phyloP scores from a whole-genome alignment of 2,329 filamentous ascomycete genomes.

The Colletotrichum caudatum region DNA sequence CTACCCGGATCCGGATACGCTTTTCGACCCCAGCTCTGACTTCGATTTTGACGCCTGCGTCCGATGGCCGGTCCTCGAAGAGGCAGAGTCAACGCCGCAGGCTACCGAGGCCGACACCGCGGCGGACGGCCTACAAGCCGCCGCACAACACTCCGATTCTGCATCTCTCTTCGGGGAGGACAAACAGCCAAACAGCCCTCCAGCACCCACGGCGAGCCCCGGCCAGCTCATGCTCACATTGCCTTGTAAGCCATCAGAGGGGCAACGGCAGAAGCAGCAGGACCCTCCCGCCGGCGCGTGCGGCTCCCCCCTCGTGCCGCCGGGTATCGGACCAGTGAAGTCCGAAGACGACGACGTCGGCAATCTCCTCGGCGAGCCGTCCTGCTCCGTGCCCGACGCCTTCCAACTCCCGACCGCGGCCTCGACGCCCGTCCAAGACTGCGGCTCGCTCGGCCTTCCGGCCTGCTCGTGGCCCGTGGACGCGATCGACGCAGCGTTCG shows the following conservation, averaged over 20 bases:
- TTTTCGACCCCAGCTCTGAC: constrained; percentile 15
- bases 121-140: background rate
- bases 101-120: background rate
- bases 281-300: background rate
- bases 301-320: background rate
- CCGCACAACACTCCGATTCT: background rate
- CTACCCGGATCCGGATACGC: background rate
- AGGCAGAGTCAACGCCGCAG: background rate
- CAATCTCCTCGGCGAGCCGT: constrained; percentile 4
- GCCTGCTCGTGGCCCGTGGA: constrained; percentile 10
- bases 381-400: background rate
- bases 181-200: no score
- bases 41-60: constrained; percentile 14
- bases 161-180: constrained; percentile 8
- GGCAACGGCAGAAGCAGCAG: background rate
- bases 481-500: background rate
- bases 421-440: background rate
- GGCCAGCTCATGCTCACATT: background rate
- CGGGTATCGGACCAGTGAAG: background rate
- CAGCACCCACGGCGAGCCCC: background rate
- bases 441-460: background rate
- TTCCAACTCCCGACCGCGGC: constrained; percentile 8
- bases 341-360: background rate
- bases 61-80: constrained; percentile 12
- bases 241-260: background rate